A percentile compares a stretch with the other conserved stretches of the same genome.
phyloP scores from a whole-genome alignment of 1,284 basidiomycete species.

The Apiotrichum montevideense region DNA sequence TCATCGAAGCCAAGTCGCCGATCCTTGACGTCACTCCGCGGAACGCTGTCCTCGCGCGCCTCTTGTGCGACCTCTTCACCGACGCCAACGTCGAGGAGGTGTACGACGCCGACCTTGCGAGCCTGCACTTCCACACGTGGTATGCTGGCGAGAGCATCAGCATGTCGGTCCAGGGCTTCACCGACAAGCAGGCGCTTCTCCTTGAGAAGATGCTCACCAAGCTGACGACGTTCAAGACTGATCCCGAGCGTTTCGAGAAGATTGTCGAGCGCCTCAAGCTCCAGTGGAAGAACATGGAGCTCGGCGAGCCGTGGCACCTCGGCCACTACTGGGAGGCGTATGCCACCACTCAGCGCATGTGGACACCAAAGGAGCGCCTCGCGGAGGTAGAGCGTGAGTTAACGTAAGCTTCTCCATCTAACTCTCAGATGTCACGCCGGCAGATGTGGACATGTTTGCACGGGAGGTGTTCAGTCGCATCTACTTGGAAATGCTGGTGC shows the following conservation, averaged over 20 bases:
- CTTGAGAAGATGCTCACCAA: conserved; percentile 69
- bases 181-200: conserved; percentile 83
- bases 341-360: conserved; percentile 63
- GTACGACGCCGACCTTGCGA: conserved; percentile 90
- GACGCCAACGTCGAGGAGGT: conserved; percentile 86
- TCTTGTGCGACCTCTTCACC: conserved; percentile 80
- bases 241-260: conserved; percentile 67
- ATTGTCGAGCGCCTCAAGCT: conserved; percentile 72
- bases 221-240: conserved; percentile 62
- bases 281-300: conserved; percentile 74
- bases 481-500: conserved; percentile 68
- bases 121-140: conserved; percentile 70
- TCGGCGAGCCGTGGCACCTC: conserved; percentile 75
- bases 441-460: conserved; percentile 67
- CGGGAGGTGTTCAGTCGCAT: conserved; percentile 60
- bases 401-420: neutral
- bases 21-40: conserved; percentile 43
- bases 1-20: conserved; percentile 41
- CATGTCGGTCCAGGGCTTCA: conserved; percentile 76
- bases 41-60: conserved; percentile 42
- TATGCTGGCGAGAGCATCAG: conserved; percentile 64
- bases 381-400: conserved; percentile 64
- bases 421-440: conserved; percentile 58
- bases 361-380: conserved; percentile 77
- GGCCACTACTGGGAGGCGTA: conserved; percentile 74